Conservation (phyloP, 768 basidiomycete species). For the Symmetrospora coprosmae region DNA sequence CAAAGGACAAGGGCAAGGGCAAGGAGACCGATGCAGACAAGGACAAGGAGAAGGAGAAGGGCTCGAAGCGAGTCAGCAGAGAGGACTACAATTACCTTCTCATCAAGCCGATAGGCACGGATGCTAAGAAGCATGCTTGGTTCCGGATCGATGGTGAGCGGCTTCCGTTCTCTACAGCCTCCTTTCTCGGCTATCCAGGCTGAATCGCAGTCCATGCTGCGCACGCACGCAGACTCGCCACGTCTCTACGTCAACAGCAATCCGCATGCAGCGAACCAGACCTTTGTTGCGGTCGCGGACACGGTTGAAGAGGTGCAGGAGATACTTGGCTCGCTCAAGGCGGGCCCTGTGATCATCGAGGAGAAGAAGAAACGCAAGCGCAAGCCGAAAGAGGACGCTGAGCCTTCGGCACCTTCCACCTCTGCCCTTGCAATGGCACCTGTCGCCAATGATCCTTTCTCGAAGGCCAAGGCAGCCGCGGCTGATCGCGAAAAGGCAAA, state of each 20-base stretch:
- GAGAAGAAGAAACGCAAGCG: too few species aligned
- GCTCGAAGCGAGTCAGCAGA: too few species aligned
- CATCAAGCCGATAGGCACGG: background rate
- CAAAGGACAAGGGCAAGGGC: background rate
- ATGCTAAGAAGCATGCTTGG: background rate
- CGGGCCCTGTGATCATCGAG: too few species aligned
- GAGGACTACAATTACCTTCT: background rate
- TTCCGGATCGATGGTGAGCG: conserved; percentile 11
- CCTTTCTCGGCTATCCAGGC: background rate
- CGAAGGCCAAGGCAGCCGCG: too few species aligned
- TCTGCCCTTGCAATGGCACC: too few species aligned
- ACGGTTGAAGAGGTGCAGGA: conserved; percentile 3
- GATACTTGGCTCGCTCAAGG: too few species aligned
- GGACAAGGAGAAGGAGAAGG: conserved; percentile 2
- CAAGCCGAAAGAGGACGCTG: too few species aligned
- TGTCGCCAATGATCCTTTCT: too few species aligned
- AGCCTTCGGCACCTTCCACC: too few species aligned
- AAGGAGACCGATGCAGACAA: background rate
- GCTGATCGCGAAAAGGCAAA: too few species aligned
- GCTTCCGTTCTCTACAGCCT: too few species aligned
- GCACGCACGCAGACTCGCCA: background rate
- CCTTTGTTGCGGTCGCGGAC: conserved; percentile 9
- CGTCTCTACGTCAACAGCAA: conserved; percentile 15
- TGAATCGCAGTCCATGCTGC: background rate
- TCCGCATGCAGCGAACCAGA: background rate